Evolutionary conservation across 208 protist species (phyloP).

Genomic region (Trypanosoma avium): DNA sequence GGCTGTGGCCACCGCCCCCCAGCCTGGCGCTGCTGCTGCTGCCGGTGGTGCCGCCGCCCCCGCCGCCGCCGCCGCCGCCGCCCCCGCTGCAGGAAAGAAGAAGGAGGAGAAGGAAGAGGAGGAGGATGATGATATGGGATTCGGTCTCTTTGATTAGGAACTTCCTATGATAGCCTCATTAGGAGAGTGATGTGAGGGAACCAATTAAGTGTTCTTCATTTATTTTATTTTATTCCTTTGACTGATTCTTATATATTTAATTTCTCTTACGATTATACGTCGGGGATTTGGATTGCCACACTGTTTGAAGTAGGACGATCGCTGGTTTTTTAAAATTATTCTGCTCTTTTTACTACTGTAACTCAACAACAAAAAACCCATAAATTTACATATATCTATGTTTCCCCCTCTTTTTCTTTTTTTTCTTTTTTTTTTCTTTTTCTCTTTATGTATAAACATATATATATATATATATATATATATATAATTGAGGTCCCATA

Average conservation of each 20-base stretch:
- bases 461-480: not conserved
- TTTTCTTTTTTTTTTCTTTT: not conserved
- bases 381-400: too few species aligned
- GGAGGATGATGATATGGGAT: constrained; percentile 79
- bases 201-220: not conserved
- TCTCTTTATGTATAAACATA: not conserved
- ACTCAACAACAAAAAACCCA: too few species aligned
- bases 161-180: not conserved
- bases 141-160: constrained; percentile 72
- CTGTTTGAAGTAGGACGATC: too few species aligned
- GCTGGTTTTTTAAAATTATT: constrained; percentile 9
- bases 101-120: constrained; percentile 48
- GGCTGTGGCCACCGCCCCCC: constrained; percentile 43
- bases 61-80: constrained; percentile 33
- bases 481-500: not conserved
- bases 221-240: constrained; percentile 12
- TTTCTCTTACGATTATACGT: too few species aligned
- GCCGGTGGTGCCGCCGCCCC: constrained; percentile 35
- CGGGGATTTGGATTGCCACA: too few species aligned
- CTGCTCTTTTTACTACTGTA: not conserved
- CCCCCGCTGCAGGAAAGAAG: constrained; percentile 33
- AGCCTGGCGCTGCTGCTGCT: constrained; percentile 40
- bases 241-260: too few species aligned
- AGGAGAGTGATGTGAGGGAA: not conserved
- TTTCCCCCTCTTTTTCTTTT: not conserved